Conservation (phyloP, 768 basidiomycete species). For the Leccinum subtestaceum region DNA sequence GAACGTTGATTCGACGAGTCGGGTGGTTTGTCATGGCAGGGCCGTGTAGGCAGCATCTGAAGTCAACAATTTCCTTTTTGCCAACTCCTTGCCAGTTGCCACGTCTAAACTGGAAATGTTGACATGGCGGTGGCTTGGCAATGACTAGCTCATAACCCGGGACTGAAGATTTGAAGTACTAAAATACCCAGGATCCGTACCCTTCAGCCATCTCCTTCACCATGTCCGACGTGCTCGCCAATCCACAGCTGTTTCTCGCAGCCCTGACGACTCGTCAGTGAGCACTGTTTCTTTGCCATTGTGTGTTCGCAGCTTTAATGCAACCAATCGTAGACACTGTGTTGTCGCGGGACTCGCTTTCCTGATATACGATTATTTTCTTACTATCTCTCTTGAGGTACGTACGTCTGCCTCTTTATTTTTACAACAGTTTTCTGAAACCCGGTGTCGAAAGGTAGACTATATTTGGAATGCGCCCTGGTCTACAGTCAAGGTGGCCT, state of each 20-base stretch:
- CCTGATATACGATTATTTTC: conserved; percentile 5
- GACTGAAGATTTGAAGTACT: no score
- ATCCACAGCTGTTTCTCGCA: not conserved
- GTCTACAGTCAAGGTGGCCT: conserved; percentile 6
- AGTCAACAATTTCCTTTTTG: no score
- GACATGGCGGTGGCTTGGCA: no score
- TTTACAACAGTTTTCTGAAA: not conserved
- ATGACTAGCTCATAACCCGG: no score
- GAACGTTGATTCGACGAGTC: no score
- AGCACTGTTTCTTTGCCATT: not conserved
- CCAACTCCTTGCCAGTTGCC: no score
- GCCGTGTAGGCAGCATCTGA: no score
- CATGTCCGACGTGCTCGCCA: not conserved
- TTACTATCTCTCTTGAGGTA: conserved; percentile 17
- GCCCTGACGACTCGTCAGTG: not conserved
- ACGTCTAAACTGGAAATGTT: no score
- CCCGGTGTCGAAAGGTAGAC: not conserved
- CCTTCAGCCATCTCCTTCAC: not conserved
- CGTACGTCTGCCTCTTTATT: not conserved
- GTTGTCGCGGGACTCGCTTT: conserved; percentile 4
- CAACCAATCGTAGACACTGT: not conserved
- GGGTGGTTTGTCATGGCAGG: no score
- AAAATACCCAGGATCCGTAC: not conserved
- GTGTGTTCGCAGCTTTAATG: not conserved
- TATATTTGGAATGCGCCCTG: conserved; percentile 7